Conservation (phyloP, 148 eudicot genomes). For the Silene uniflora region DNA sequence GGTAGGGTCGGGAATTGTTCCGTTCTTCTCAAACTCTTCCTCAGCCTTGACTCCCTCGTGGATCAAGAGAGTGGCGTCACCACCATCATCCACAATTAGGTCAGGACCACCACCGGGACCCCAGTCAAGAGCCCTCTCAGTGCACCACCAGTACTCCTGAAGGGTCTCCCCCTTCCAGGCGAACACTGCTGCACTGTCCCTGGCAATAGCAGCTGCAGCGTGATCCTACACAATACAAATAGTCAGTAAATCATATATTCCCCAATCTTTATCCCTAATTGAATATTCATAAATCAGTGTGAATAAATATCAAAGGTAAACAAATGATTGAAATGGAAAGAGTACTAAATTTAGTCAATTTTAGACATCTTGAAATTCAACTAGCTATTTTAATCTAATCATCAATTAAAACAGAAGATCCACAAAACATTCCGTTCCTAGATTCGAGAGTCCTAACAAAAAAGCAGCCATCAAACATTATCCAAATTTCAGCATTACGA, state of each 20-base stretch:
- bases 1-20: conserved; percentile 66
- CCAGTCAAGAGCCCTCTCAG: conserved; percentile 96
- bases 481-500: not conserved
- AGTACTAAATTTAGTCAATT: not conserved
- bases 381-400: not conserved
- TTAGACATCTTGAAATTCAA: not conserved
- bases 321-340: no score
- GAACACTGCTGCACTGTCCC: conserved; percentile 90
- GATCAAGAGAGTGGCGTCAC: conserved; percentile 83
- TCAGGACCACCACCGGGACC: conserved; percentile 91
- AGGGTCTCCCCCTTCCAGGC: conserved; percentile 99
- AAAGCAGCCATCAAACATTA: not conserved
- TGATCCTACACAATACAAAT: conserved; percentile 49
- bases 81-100: conserved; percentile 93
- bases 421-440: not conserved
- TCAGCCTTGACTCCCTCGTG: conserved; percentile 99
- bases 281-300: not conserved
- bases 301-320: not conserved
- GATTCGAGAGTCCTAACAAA: no score
- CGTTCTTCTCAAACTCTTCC: conserved; percentile 62
- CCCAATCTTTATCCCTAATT: no score
- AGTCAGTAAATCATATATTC: not conserved
- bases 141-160: conserved; percentile 99
- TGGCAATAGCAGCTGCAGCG: conserved; percentile 90
- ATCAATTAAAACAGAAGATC: not conserved